Evolutionary conservation across 179 eudicot species (phyloP), one percentile per base, ranked within the genome.

Genomic region (Silene vulgaris): DNA sequence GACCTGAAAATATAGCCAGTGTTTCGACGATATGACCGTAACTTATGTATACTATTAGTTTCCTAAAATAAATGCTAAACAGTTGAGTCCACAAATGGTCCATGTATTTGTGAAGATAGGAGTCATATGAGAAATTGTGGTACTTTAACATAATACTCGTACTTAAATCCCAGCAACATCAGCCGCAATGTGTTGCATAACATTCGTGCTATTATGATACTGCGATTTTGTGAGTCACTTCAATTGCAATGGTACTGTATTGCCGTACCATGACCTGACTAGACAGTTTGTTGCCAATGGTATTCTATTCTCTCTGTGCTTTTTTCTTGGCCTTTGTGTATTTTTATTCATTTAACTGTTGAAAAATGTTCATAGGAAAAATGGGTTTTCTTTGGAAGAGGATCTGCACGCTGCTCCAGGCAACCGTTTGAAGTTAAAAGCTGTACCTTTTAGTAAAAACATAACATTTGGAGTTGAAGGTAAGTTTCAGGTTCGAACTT

Each of bases 381-480:
- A 96, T 85, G 99, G 99, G 4, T 96, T 96, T 84, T 71, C 86
- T 69, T 69, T 96, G 84, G 96, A 86, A 80, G 97, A 96, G 85
- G 96, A 96, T 82, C 21, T 82, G 32, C 79, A 85, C 71, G 93
- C 97, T 85, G 88, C 92, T 76, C 83, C 91, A 28, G 97, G 99
- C 76, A 78, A 80, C 29, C 97, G 92, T 72, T 93, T 85, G 70
- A 83, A 80, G 82, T 81, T 96, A 78, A 93, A 85, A 78, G 88
- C 93, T 73, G 91, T 96, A 77, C 99, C 99, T 67, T 93, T 96
- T 81, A 96, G 99, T 85, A 93, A 96, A 85, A 96, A 88, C 73
- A 86, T 93, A 40, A 90, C 93, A 71, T 90, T 96, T 84, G 99
- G 99, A 74, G 89, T 90, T 86, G 88, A 87, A 85, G 99, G 97